Percentiles rank a stretch among this genome's conserved stretches.
These are phyloP conservation scores for Solanum hybrid DNA, from an alignment of 305 asterid species.

Conservation along the genomic window DNA sequence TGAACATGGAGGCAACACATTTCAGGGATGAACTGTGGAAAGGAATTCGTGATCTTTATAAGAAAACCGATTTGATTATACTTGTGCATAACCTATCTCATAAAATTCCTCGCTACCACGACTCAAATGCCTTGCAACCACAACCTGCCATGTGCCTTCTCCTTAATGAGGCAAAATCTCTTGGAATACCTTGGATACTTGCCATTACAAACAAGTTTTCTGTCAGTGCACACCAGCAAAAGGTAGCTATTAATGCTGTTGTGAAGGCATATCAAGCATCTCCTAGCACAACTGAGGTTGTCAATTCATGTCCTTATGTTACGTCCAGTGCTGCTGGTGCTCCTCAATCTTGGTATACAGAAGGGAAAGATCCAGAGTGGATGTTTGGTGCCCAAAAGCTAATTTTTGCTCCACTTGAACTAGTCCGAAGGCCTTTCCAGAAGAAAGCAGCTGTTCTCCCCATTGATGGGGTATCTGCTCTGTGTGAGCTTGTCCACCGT, in stretches of 20 bases:
- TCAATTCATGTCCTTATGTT: slow-evolving; percentile 88
- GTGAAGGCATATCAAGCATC: slow-evolving; percentile 81
- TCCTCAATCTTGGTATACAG: slow-evolving; percentile 54
- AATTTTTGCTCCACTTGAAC: slow-evolving; percentile 49
- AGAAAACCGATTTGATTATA: slow-evolving; percentile 80
- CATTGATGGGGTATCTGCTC: slow-evolving; percentile 70
- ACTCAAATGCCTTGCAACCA: slow-evolving; percentile 39
- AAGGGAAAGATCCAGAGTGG: slow-evolving; percentile 27
- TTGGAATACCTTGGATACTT: slow-evolving; percentile 92
- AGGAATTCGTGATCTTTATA: slow-evolving; percentile 88
- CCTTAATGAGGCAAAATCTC: slow-evolving; percentile 85
- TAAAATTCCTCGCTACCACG: slow-evolving; percentile 66
- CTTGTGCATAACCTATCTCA: slow-evolving; percentile 97
- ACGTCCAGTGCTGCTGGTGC: slow-evolving; percentile 61
- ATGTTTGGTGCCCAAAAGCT: slow-evolving; percentile 31
- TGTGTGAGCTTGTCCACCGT: slow-evolving; percentile 61
- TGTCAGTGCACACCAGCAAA: slow-evolving; percentile 95
- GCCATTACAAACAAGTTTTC: slow-evolving; percentile 92
- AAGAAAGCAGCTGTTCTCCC: slow-evolving; percentile 77
- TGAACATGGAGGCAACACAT: slow-evolving; percentile 69
- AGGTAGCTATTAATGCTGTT: slow-evolving; percentile 59
- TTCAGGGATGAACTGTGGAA: slow-evolving; percentile 95
- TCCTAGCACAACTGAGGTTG: slow-evolving; percentile 60
- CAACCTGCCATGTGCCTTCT: slow-evolving; percentile 71
- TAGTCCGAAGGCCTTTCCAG: slow-evolving; percentile 62